A percentile compares a stretch with the other conserved stretches of the same genome.
These are phyloP conservation scores for Adenanthera pavonina DNA, from an alignment of 306 rosid genomes.

Conservation along the genomic window DNA sequence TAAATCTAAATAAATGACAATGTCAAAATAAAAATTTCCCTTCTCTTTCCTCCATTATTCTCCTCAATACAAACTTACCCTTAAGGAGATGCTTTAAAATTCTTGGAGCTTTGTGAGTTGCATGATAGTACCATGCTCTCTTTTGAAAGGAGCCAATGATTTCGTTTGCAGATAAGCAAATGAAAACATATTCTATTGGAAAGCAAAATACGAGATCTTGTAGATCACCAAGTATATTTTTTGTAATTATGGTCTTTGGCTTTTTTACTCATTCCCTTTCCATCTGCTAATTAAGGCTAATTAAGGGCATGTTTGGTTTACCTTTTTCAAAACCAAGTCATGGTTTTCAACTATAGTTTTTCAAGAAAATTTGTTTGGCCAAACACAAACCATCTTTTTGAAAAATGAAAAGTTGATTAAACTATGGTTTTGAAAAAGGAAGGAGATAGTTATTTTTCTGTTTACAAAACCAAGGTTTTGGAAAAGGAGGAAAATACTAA, in stretches of 20 bases:
- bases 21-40: background rate
- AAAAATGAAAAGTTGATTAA: no score
- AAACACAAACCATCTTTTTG: no score
- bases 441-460: no score
- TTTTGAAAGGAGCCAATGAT: background rate
- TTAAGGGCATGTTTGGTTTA: no score
- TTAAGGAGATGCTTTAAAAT: conserved; percentile 2
- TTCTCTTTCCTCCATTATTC: background rate
- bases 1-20: no score
- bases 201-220: conserved; percentile 29
- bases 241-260: conserved; percentile 24
- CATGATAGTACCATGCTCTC: conserved; percentile 8
- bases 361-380: no score
- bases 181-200: conserved; percentile 18
- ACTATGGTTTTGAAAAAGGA: no score
- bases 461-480: no score
- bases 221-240: background rate
- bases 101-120: conserved; percentile 26
- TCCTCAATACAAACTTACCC: background rate
- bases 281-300: conserved; percentile 15
- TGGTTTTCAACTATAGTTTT: no score
- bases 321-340: no score
- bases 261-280: conserved; percentile 10
- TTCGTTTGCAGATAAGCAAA: conserved; percentile 28
- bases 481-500: no score